Evolutionary conservation across 495 filamentous ascomycete genomes (phyloP).

Genomic region (Lophium mytilinum): DNA sequence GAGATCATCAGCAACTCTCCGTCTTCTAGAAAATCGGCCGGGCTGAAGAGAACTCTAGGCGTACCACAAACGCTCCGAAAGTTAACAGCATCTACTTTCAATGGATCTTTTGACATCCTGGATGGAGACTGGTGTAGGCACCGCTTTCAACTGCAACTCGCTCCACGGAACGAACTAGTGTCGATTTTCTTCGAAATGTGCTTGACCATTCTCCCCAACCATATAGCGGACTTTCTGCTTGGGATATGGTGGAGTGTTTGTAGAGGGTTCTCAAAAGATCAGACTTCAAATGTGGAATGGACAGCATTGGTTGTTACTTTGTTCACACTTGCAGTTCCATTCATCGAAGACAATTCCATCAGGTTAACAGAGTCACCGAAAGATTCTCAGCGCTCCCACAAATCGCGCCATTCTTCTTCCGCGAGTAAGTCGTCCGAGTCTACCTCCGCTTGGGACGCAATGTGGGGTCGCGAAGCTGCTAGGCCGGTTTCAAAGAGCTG

Average conservation of each 20-base stretch:
- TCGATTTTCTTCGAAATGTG: slow-evolving; percentile 12
- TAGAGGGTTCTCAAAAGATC: slow-evolving; percentile 48
- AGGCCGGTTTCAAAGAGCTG: slow-evolving; percentile 9
- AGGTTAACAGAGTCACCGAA: slow-evolving; percentile 1
- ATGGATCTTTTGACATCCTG: slow-evolving; percentile 16
- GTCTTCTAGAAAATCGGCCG: slow-evolving; percentile 10
- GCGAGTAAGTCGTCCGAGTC: background rate
- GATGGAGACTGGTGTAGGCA: slow-evolving; percentile 16
- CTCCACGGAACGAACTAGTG: slow-evolving; percentile 11
- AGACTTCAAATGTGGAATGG: slow-evolving; percentile 62
- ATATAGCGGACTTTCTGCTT: slow-evolving; percentile 55
- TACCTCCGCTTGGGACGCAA: slow-evolving; percentile 10
- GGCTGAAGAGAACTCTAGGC: slow-evolving; percentile 15
- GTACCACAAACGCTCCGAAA: slow-evolving; percentile 1
- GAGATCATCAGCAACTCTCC: slow-evolving; percentile 4
- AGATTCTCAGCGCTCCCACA: slow-evolving; percentile 1
- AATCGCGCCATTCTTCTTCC: background rate
- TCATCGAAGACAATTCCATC: slow-evolving; percentile 22
- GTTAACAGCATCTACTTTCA: slow-evolving; percentile 1
- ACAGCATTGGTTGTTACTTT: slow-evolving; percentile 65
- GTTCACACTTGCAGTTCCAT: slow-evolving; percentile 47
- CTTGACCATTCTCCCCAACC: slow-evolving; percentile 27
- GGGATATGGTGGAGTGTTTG: slow-evolving; percentile 70
- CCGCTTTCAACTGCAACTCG: slow-evolving; percentile 11
- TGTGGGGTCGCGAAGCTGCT: slow-evolving; percentile 9